phyloP scores from a whole-genome alignment of 1,139 yeast species.

The Kodamaea fungicola region DNA sequence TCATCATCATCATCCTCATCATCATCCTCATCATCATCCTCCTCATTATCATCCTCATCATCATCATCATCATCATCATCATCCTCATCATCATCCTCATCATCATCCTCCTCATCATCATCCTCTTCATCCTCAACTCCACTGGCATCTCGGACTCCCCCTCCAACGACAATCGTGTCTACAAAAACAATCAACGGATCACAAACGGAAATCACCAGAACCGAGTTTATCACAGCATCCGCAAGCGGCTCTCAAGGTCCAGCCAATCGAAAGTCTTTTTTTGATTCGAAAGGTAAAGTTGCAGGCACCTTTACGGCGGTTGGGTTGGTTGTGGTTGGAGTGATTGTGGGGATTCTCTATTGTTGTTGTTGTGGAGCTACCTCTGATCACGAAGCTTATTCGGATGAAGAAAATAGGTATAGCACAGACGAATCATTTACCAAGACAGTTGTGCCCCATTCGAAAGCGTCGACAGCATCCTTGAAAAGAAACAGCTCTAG shows the following conservation, averaged over 20 bases:
- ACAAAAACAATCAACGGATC: constrained; percentile 25
- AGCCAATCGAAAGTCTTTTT: constrained; percentile 30
- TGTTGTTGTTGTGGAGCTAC: constrained; percentile 32
- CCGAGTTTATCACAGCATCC: constrained; percentile 20
- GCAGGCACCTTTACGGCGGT: constrained; percentile 75
- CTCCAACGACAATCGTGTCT: constrained; percentile 20
- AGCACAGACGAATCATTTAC: constrained; percentile 28
- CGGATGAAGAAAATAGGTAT: constrained; percentile 40
- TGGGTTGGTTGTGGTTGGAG: constrained; percentile 49
- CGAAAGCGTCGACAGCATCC: constrained; percentile 13
- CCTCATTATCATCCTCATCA: too few relatives aligned
- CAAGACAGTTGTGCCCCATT: constrained; percentile 13
- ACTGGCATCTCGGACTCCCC: constrained; percentile 13
- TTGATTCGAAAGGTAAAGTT: constrained; percentile 59
- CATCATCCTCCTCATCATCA: constrained; percentile 14
- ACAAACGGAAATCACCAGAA: constrained; percentile 18
- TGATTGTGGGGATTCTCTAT: constrained; percentile 32
- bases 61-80: too few relatives aligned
- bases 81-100: constrained; percentile 7
- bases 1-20: not conserved
- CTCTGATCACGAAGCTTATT: constrained; percentile 25
- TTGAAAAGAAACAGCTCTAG: constrained; percentile 34
- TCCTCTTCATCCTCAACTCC: constrained; percentile 1
- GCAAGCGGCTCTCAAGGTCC: constrained; percentile 8
- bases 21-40: not conserved